Evolutionary conservation across 306 rosid species (phyloP).

Genomic region (Rosa persica): DNA sequence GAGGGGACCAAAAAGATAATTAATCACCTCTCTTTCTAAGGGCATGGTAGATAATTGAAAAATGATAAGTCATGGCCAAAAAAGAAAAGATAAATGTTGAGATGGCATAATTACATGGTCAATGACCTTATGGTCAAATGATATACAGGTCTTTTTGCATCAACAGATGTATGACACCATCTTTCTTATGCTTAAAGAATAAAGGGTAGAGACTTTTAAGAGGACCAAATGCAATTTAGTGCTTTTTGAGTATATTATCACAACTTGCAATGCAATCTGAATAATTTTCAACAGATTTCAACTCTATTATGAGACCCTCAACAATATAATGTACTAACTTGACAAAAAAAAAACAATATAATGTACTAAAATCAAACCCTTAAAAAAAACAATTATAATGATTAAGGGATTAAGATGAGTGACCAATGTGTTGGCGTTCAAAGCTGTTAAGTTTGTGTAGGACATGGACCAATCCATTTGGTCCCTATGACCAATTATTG

Average conservation of each 20-base stretch:
- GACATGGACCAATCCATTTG: background rate
- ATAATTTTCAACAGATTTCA: background rate
- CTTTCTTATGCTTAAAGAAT: background rate
- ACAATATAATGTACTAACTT: background rate
- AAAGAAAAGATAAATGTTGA: no score
- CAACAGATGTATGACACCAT: background rate
- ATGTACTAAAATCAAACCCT: background rate
- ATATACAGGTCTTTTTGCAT: background rate
- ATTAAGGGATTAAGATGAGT: background rate
- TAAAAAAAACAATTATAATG: background rate
- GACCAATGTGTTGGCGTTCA: background rate
- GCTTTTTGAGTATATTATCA: background rate
- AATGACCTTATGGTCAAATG: background rate
- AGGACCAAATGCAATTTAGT: background rate
- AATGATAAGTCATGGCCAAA: background rate
- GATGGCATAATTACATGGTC: background rate
- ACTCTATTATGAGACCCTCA: background rate
- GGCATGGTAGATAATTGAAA: background rate
- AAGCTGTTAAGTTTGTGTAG: background rate
- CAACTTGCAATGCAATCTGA: background rate
- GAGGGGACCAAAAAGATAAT: background rate
- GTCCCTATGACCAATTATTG: constrained; percentile 3
- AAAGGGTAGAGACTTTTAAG: background rate
- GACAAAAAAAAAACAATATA: background rate
- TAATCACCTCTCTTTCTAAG: background rate